A percentile compares a stretch with the other conserved stretches of the same genome.
Evolutionary conservation across 257 asterid species (phyloP).

Genomic region (Haberlea rhodopensis): DNA sequence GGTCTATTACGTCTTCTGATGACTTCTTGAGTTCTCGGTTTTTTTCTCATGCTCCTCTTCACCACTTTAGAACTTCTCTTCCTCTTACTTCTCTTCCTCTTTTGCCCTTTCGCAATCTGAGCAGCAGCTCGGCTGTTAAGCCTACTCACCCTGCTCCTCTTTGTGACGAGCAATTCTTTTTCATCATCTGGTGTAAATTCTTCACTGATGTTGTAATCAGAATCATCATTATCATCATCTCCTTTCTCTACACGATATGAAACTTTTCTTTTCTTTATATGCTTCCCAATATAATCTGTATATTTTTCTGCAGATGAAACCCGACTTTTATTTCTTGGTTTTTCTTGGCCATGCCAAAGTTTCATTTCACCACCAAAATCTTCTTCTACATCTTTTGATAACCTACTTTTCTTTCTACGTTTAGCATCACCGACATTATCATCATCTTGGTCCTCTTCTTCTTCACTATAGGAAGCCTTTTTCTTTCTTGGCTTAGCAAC

Average conservation of each 20-base stretch:
- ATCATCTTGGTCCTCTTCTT: conserved; percentile 26
- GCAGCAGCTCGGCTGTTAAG: conserved; percentile 16
- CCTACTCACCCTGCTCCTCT: conserved; percentile 26
- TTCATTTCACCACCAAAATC: no score
- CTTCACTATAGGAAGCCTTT: conserved; percentile 17
- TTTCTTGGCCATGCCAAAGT: conserved; percentile 36
- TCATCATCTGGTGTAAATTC: conserved; percentile 43
- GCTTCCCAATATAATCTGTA: background rate
- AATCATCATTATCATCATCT: conserved; percentile 28
- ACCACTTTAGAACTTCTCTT: conserved; percentile 32
- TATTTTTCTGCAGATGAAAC: conserved; percentile 1
- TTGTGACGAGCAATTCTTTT: conserved; percentile 30
- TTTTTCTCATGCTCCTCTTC: conserved; percentile 35
- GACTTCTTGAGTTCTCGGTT: conserved; percentile 24
- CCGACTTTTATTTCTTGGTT: conserved; percentile 19
- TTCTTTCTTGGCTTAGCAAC: conserved; percentile 29
- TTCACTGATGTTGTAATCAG: conserved; percentile 32
- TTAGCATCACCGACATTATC: conserved; percentile 2
- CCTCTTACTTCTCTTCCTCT: no score
- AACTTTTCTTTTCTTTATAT: conserved; percentile 21
- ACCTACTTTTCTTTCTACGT: conserved; percentile 1
- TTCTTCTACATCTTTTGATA: conserved; percentile 29
- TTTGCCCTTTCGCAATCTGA: conserved; percentile 13
- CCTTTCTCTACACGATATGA: conserved; percentile 31
- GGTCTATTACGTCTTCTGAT: conserved; percentile 35